Evolutionary conservation across 805 yeast genomes (phyloP).

Genomic region (Priceomyces haplophilus): DNA sequence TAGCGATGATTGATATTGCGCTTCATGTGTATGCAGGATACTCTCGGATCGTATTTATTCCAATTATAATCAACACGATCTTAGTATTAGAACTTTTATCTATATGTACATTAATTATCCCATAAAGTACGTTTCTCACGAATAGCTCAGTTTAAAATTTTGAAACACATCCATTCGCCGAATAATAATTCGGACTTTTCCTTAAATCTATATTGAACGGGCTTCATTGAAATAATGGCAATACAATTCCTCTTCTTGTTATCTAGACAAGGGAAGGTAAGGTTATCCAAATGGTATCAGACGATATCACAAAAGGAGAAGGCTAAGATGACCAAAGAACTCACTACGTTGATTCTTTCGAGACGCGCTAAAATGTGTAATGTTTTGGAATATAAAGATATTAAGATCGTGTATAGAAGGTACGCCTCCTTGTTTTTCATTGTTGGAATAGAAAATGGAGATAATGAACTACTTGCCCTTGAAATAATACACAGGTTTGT

Average conservation of each 20-base stretch:
- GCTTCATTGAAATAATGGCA: no score
- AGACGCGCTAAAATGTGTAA: constrained; percentile 95
- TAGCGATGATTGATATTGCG: constrained; percentile 5
- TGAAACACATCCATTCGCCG: not conserved
- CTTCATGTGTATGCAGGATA: not conserved
- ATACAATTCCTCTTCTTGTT: constrained; percentile 76
- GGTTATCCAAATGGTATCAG: constrained; percentile 91
- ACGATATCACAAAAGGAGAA: constrained; percentile 84
- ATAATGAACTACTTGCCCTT: constrained; percentile 81
- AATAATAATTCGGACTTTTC: no score
- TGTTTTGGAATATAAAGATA: constrained; percentile 79
- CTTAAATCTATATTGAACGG: no score
- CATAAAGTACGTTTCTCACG: no score
- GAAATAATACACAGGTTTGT: constrained; percentile 91
- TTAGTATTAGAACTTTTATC: not conserved
- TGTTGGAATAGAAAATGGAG: constrained; percentile 77
- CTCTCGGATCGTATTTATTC: not conserved
- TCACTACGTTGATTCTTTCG: constrained; percentile 78
- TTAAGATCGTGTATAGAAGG: constrained; percentile 84
- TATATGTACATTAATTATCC: not conserved
- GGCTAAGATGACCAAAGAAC: constrained; percentile 75
- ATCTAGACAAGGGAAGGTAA: constrained; percentile 92
- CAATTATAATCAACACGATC: not conserved
- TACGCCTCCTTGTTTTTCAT: constrained; percentile 92
- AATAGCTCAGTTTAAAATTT: not conserved